Conservation (phyloP, 1,284 basidiomycete genomes). For the Tylopilus sp. region DNA sequence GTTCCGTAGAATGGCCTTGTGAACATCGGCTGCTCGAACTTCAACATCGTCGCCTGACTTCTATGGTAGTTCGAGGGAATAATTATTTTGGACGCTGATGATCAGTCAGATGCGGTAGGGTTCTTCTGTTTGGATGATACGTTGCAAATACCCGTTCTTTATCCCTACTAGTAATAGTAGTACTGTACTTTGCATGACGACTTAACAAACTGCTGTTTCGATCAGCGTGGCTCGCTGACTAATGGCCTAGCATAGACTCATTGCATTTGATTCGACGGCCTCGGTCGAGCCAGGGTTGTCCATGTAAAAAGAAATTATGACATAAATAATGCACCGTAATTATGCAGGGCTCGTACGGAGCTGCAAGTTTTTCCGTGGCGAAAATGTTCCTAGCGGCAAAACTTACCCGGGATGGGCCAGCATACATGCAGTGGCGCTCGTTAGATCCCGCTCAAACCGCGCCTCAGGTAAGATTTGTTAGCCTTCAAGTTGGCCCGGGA, state of each 20-base stretch:
- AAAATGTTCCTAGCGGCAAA: background rate
- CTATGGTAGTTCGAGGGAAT: background rate
- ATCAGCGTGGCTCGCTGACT: too few species aligned
- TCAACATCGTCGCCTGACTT: constrained; percentile 8
- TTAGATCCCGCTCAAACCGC: background rate
- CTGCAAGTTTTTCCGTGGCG: background rate
- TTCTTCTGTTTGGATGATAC: background rate
- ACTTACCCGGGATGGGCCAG: background rate
- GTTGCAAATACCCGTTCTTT: background rate
- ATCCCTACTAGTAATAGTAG: background rate
- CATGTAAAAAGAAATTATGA: too few species aligned
- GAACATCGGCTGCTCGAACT: constrained; percentile 18
- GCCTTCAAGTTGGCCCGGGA: too few species aligned
- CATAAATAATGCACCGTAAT: background rate
- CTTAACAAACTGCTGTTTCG: too few species aligned
- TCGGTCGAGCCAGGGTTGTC: background rate
- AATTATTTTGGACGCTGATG: background rate
- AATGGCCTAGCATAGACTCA: too few species aligned
- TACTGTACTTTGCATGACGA: too few species aligned
- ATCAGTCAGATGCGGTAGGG: background rate
- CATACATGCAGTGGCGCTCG: background rate
- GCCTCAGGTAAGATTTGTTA: background rate
- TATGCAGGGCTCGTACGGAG: background rate
- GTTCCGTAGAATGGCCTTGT: constrained; percentile 14
- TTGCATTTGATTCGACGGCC: too few species aligned